Percentiles rank a stretch among this genome's conserved stretches.
phyloP scores from a whole-genome alignment of 2,329 filamentous ascomycete genomes.

The Bretziella fagacearum region DNA sequence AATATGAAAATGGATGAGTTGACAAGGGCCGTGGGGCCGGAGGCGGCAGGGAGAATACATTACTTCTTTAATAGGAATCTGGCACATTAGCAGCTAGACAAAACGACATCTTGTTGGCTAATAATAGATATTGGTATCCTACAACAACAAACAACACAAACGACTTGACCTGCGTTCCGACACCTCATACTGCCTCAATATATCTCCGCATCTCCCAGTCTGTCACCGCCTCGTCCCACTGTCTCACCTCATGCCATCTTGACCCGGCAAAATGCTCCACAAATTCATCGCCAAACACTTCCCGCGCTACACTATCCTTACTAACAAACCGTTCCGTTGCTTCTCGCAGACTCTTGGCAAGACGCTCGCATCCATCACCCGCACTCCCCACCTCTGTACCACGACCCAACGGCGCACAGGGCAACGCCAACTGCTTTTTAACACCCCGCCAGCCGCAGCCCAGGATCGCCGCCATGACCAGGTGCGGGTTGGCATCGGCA shows the following conservation, averaged over 20 bases:
- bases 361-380: conserved; percentile 52
- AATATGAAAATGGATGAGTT: conserved; percentile 69
- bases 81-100: background rate
- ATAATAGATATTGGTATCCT: background rate
- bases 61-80: conserved; percentile 60
- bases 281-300: conserved; percentile 87
- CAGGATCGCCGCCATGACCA: conserved; percentile 72
- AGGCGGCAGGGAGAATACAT: conserved; percentile 58
- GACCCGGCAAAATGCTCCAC: conserved; percentile 92
- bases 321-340: conserved; percentile 64
- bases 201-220: conserved; percentile 80
- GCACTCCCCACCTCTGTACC: conserved; percentile 64
- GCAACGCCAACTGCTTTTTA: conserved; percentile 76
- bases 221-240: conserved; percentile 93
- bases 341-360: conserved; percentile 75
- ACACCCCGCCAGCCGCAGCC: conserved; percentile 82
- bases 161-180: background rate
- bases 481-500: conserved; percentile 82
- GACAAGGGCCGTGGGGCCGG: conserved; percentile 55
- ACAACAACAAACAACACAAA: background rate
- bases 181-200: conserved; percentile 52
- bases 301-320: conserved; percentile 70
- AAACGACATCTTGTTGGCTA: background rate
- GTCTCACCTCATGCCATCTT: conserved; percentile 70
- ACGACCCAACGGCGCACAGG: conserved; percentile 66